These are phyloP conservation scores for Phoma sp. DNA, from an alignment of 2,329 filamentous ascomycete species.

Conservation along the genomic window DNA sequence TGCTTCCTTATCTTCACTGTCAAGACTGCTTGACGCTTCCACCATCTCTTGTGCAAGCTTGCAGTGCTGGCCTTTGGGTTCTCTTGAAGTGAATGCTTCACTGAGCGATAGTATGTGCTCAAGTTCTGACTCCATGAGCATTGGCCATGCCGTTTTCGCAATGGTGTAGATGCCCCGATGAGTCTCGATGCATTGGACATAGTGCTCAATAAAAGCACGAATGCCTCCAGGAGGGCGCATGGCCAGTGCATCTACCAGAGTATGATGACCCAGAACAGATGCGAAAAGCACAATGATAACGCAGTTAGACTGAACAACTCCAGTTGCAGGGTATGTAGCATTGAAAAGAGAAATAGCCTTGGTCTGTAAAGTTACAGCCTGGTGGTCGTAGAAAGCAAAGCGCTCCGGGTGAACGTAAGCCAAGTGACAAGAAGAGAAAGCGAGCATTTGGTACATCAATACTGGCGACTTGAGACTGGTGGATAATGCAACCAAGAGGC, in stretches of 20 bases:
- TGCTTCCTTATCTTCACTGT: conserved; percentile 27
- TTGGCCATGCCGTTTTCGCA: conserved; percentile 31
- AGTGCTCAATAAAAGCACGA: conserved; percentile 39
- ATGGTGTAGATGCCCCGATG: conserved; percentile 30
- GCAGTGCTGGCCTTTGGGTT: conserved; percentile 33
- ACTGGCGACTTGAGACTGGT: conserved; percentile 40
- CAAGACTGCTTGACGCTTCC: conserved; percentile 18
- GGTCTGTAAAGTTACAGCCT: conserved; percentile 44
- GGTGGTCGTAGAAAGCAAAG: conserved; percentile 22
- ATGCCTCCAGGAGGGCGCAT: conserved; percentile 26
- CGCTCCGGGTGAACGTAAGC: conserved; percentile 35
- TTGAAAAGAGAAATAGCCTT: conserved; percentile 37
- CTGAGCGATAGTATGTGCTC: conserved; percentile 30
- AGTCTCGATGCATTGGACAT: conserved; percentile 36
- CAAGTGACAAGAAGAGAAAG: conserved; percentile 49
- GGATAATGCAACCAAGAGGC: conserved; percentile 29
- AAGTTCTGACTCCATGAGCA: conserved; percentile 36
- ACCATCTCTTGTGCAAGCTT: conserved; percentile 27
- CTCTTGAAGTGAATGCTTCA: conserved; percentile 24
- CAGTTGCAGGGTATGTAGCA: conserved; percentile 14
- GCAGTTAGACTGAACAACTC: conserved; percentile 39
- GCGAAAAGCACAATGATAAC: conserved; percentile 47
- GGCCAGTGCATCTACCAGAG: conserved; percentile 46
- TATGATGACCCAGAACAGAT: conserved; percentile 44
- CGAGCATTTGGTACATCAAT: conserved; percentile 49